Evolutionary conservation across 2,329 filamentous ascomycete genomes (phyloP), one percentile per base, ranked within the genome.

Genomic region (Diaporthe velutina): DNA sequence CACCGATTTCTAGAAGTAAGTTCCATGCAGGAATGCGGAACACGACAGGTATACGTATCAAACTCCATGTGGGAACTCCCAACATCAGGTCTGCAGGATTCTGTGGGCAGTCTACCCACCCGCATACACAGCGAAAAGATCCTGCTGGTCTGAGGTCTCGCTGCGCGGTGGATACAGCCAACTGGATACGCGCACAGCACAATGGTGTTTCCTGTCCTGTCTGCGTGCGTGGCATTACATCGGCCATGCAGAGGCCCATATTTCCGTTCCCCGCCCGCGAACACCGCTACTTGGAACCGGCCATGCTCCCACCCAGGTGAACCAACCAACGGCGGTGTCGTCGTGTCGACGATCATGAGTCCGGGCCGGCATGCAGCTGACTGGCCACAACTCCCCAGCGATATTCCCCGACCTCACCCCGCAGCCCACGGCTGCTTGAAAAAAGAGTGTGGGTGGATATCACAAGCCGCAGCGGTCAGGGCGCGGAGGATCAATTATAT

Each of bases 141-240:
- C 64, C 64, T 67, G 64, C 64, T 52, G 48, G 30, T 8, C 33
- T 38, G 64, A 50, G 33, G 64, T 54, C 28, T 19, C 40, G 45
- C 64, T 40, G n/a, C 64, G 64, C 64, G 40, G 64, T 68, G 64
- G 64, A 68, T 54, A 54, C 64, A 54, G 64, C 30, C 22, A 40
- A 38, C 28, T 67, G 64, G 64, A 67, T 67, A 35, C 45, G 4
- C 22, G 22, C 64, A 52, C 30, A 67, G 33, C 28, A 33, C 30
- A 67, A 67, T 52, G 64, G 64, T 67, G 64, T 67, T 67, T 28
- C 45, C 64, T 17, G 40, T 54, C 64, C 17, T 19, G 33, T 28
- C 33, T 54, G 64, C 64, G 40, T 68, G 64, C 64, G 64, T 68
- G 64, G 64, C 64, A 68, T 68, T 68, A 68, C 48, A 68, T 68